Evolutionary conservation across 1,284 basidiomycete genomes (phyloP).

Genomic region (Apiotrichum domesticum): DNA sequence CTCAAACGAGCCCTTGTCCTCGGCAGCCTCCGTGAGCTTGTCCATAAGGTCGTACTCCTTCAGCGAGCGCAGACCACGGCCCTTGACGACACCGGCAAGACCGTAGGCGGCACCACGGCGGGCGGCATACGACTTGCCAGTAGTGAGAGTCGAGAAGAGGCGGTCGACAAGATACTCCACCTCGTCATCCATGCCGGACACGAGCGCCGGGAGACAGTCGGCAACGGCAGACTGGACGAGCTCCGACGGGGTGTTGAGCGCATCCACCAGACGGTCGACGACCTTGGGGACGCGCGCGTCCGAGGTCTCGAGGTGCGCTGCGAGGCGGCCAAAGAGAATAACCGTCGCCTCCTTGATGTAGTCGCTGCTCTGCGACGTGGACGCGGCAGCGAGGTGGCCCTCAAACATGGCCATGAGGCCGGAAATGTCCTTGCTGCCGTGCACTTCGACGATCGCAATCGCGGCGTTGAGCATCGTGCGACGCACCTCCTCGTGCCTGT

Average conservation of each 20-base stretch:
- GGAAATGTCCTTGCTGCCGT: constrained; percentile 68
- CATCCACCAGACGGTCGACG: constrained; percentile 82
- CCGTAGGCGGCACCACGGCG: constrained; percentile 95
- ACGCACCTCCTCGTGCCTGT: constrained; percentile 74
- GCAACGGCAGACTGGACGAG: constrained; percentile 95
- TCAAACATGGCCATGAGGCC: constrained; percentile 82
- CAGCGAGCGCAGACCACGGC: constrained; percentile 77
- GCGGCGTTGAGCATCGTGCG: constrained; percentile 83
- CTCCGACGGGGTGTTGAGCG: constrained; percentile 90
- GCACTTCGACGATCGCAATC: constrained; percentile 72
- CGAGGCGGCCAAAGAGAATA: constrained; percentile 88
- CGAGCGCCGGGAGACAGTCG: constrained; percentile 85
- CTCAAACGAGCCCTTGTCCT: constrained; percentile 85
- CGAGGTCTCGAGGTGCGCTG: constrained; percentile 72
- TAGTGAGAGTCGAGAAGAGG: constrained; percentile 69
- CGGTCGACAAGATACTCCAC: constrained; percentile 66
- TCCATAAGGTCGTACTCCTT: constrained; percentile 76
- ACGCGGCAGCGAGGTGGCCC: constrained; percentile 61
- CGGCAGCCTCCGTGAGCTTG: constrained; percentile 68
- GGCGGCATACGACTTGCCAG: constrained; percentile 78
- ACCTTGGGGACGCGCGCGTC: constrained; percentile 76
- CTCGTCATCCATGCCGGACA: constrained; percentile 61
- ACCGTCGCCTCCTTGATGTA: constrained; percentile 92
- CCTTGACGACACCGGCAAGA: constrained; percentile 84
- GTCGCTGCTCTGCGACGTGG: constrained; percentile 67